Evolutionary conservation across 495 filamentous ascomycete genomes (phyloP).

Genomic region (Neurospora sp.): DNA sequence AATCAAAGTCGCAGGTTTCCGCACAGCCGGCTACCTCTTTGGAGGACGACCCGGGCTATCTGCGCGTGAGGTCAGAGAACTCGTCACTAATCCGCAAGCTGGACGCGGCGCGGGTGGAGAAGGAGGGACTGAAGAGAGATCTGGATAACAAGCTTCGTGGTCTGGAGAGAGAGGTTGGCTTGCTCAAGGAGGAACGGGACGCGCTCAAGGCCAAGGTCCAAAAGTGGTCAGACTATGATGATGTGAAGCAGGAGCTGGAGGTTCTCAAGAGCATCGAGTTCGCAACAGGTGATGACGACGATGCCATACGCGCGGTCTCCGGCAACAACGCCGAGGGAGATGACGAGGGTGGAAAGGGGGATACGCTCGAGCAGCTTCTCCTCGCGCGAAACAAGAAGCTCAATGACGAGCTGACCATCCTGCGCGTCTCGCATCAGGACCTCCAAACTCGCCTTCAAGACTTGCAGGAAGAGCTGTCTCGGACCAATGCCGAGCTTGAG

Average conservation of each 20-base stretch:
- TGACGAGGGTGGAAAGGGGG: slow-evolving; percentile 50
- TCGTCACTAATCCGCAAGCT: slow-evolving; percentile 78
- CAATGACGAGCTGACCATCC: slow-evolving; percentile 80
- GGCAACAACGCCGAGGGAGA: slow-evolving; percentile 39
- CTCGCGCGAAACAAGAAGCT: slow-evolving; percentile 93
- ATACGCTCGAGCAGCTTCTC: slow-evolving; percentile 81
- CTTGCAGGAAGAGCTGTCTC: slow-evolving; percentile 74
- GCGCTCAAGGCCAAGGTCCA: slow-evolving; percentile 67
- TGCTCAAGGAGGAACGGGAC: slow-evolving; percentile 59
- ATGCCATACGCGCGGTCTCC: slow-evolving; percentile 28
- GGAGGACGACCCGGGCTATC: slow-evolving; percentile 83
- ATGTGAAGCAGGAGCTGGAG: slow-evolving; percentile 90
- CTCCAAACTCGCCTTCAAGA: slow-evolving; percentile 69
- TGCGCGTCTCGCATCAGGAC: slow-evolving; percentile 90
- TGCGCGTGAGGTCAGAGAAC: slow-evolving; percentile 84
- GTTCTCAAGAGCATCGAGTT: slow-evolving; percentile 98
- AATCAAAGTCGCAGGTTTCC: slow-evolving; percentile 67
- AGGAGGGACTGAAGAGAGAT: slow-evolving; percentile 63
- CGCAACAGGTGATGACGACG: slow-evolving; percentile 79
- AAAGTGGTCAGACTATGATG: slow-evolving; percentile 90
- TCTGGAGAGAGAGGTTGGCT: slow-evolving; percentile 61
- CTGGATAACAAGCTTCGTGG: slow-evolving; percentile 61
- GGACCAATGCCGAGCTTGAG: slow-evolving; percentile 76
- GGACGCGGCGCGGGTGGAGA: slow-evolving; percentile 71
- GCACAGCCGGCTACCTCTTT: slow-evolving; percentile 43